Evolutionary conservation across 352 stramenopile species (phyloP).

Genomic region (Pythium chondricola): DNA sequence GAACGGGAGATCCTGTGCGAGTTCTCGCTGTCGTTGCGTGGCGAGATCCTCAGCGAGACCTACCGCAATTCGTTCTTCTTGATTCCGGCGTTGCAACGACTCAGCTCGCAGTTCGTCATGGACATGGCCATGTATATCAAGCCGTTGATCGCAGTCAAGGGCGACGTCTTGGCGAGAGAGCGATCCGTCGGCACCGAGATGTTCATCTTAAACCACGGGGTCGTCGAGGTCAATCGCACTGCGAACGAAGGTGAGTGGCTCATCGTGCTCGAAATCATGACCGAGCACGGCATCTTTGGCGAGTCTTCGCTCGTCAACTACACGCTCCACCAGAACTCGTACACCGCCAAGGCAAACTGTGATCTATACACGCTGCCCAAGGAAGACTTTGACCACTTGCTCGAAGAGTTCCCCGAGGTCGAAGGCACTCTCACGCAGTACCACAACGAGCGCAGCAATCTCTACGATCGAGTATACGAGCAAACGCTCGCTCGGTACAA

Average conservation of each 20-base stretch:
- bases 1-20: constrained; percentile 70
- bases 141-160: constrained; percentile 59
- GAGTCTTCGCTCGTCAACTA: constrained; percentile 70
- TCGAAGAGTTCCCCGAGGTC: constrained; percentile 76
- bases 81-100: constrained; percentile 59
- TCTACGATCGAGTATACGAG: constrained; percentile 65
- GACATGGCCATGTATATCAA: constrained; percentile 87
- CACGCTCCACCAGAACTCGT: constrained; percentile 68
- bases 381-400: constrained; percentile 71
- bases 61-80: constrained; percentile 71
- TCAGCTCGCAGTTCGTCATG: constrained; percentile 76
- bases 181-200: constrained; percentile 68
- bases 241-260: constrained; percentile 49
- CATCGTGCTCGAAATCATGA: constrained; percentile 72
- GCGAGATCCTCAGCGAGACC: constrained; percentile 70
- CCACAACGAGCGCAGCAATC: constrained; percentile 46
- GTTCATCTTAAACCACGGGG: constrained; percentile 74
- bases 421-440: constrained; percentile 54
- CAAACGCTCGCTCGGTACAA: constrained; percentile 63
- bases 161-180: constrained; percentile 58
- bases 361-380: constrained; percentile 75
- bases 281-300: constrained; percentile 58
- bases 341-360: constrained; percentile 60
- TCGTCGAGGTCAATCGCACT: constrained; percentile 65
- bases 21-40: constrained; percentile 66